Conservation (phyloP, 768 basidiomycete species). For the Phlegmacium glaucopus region DNA sequence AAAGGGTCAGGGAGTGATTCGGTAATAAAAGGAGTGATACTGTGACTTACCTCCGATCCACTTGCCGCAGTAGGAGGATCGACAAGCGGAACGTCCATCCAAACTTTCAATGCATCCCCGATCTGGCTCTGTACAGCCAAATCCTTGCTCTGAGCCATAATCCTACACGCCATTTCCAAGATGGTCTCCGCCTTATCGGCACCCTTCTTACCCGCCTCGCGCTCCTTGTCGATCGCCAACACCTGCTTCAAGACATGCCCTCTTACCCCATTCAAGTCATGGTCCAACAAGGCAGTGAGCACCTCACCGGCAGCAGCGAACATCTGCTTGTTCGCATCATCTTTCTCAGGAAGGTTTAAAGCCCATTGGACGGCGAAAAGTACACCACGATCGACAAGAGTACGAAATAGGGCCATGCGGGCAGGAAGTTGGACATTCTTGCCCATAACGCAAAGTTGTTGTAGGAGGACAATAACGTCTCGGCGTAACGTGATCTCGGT, state of each 20-base stretch:
- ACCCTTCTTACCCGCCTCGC: conserved; percentile 49
- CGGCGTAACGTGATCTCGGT: conserved; percentile 55
- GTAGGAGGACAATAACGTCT: conserved; percentile 83
- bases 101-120: conserved; percentile 78
- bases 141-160: conserved; percentile 79
- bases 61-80: conserved; percentile 24
- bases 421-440: conserved; percentile 93
- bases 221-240: conserved; percentile 64
- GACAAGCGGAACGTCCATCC: conserved; percentile 72
- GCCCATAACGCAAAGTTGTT: conserved; percentile 92
- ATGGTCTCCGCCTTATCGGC: conserved; percentile 71
- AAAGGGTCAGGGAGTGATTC: conserved; percentile 12
- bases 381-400: conserved; percentile 84
- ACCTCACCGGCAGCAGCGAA: conserved; percentile 86
- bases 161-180: conserved; percentile 67
- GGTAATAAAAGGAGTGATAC: conserved; percentile 3
- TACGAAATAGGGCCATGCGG: conserved; percentile 81
- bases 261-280: conserved; percentile 85
- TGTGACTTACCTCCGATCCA: conserved; percentile 29
- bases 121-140: conserved; percentile 87
- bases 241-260: conserved; percentile 83
- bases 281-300: conserved; percentile 80
- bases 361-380: conserved; percentile 94
- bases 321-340: conserved; percentile 48
- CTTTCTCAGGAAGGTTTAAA: conserved; percentile 62